phyloP scores from a whole-genome alignment of 805 yeast genomes.

The Barnettozyma pratensis region DNA sequence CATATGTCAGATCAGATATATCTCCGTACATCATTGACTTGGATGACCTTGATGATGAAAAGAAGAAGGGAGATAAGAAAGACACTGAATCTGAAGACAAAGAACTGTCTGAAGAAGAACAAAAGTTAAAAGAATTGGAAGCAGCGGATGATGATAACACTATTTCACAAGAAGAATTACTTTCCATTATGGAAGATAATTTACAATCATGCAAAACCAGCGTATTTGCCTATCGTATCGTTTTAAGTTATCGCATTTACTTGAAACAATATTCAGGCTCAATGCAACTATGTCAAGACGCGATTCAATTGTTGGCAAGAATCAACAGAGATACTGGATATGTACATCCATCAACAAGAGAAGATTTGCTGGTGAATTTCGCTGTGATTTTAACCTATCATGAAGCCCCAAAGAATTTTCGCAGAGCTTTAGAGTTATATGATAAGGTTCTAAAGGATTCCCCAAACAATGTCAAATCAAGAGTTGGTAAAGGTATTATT shows the following conservation, averaged over 20 bases:
- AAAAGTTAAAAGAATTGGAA: slow-evolving; percentile 20
- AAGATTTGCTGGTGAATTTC: slow-evolving; percentile 55
- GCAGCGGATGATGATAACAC: slow-evolving; percentile 20
- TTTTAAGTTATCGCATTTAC: slow-evolving; percentile 54
- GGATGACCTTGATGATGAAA: slow-evolving; percentile 10
- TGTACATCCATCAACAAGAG: slow-evolving; percentile 44
- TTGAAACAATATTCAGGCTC: slow-evolving; percentile 61
- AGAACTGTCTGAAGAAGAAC: slow-evolving; percentile 21
- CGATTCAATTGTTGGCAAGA: slow-evolving; percentile 50
- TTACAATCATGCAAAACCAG: slow-evolving; percentile 40
- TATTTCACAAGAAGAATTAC: slow-evolving; percentile 44
- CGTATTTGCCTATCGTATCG: slow-evolving; percentile 60
- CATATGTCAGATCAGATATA: slow-evolving; percentile 59
- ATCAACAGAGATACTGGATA: slow-evolving; percentile 42
- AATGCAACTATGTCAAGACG: slow-evolving; percentile 52
- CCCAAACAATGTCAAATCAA: slow-evolving; percentile 51
- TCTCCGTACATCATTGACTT: slow-evolving; percentile 44
- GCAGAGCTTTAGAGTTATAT: slow-evolving; percentile 67
- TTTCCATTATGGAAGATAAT: slow-evolving; percentile 47
- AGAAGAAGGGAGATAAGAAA: slow-evolving; percentile 13
- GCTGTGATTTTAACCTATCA: slow-evolving; percentile 77
- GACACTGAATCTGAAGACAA: slow-evolving; percentile 11
- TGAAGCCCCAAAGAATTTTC: slow-evolving; percentile 87
- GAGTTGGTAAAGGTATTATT: slow-evolving; percentile 79
- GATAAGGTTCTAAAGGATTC: slow-evolving; percentile 48